phyloP scores from a whole-genome alignment of 345 rosid species.

The Arabidopsis suecica region DNA sequence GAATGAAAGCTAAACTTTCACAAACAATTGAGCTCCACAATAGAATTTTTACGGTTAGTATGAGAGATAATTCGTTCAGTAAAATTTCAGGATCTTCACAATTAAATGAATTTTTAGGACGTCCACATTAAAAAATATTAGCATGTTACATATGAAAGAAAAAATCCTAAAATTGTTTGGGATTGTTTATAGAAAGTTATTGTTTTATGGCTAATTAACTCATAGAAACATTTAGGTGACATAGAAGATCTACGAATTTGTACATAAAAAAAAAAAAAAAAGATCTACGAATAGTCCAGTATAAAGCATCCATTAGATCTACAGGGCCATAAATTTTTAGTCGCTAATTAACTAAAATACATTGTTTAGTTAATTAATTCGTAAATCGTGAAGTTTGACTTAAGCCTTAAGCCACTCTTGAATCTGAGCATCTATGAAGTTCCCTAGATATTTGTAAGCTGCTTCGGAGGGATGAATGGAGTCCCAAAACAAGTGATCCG shows the following conservation, averaged over 20 bases:
- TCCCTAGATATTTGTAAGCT: constrained; percentile 41
- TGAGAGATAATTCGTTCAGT: neutral
- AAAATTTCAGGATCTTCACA: neutral
- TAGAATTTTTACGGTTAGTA: neutral
- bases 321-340: neutral
- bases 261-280: no score
- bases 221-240: neutral
- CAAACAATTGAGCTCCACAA: neutral
- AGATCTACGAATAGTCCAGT: neutral
- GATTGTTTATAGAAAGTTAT: neutral
- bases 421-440: constrained; percentile 52
- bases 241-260: no score
- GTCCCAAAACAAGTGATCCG: constrained; percentile 56
- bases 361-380: constrained; percentile 19
- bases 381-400: constrained; percentile 1
- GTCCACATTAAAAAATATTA: neutral
- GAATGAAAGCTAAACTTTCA: neutral
- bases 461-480: constrained; percentile 53
- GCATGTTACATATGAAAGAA: neutral
- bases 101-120: neutral
- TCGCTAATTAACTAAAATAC: neutral
- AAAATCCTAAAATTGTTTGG: no score
- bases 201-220: neutral
- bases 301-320: neutral
- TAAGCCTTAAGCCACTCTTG: constrained; percentile 62